Conservation (phyloP, 257 asterid species). For the Henckelia pumila region DNA sequence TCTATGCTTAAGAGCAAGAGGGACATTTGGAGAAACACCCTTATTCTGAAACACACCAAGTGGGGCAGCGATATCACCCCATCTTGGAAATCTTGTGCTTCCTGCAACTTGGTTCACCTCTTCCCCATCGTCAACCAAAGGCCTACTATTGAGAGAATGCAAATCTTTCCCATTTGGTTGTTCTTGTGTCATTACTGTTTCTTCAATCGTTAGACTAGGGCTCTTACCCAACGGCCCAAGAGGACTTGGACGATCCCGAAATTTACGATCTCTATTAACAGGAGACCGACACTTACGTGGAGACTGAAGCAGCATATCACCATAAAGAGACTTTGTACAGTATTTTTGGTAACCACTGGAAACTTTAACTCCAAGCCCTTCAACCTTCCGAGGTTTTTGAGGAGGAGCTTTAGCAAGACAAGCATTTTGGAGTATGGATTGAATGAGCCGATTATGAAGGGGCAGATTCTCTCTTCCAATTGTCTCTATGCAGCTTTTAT, state of each 20-base stretch:
- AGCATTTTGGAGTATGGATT: conserved; percentile 61
- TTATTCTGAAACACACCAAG: conserved; percentile 52
- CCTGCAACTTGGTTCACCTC: conserved; percentile 81
- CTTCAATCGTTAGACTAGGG: conserved; percentile 55
- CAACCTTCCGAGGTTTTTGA: conserved; percentile 40
- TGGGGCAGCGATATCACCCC: conserved; percentile 76
- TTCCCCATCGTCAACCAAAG: conserved; percentile 77
- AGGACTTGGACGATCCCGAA: conserved; percentile 78
- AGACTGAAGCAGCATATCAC: conserved; percentile 61
- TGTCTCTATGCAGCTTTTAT: conserved; percentile 47
- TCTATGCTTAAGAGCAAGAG: conserved; percentile 23
- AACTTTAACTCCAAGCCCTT: conserved; percentile 40
- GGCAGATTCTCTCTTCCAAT: conserved; percentile 70
- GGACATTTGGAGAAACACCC: conserved; percentile 36
- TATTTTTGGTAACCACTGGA: conserved; percentile 52
- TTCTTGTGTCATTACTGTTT: conserved; percentile 55
- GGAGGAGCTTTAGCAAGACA: conserved; percentile 56
- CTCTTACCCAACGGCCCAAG: conserved; percentile 82
- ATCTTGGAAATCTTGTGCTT: conserved; percentile 19
- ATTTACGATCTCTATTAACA: conserved; percentile 54
- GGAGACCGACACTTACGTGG: conserved; percentile 68
- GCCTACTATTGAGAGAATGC: conserved; percentile 71
- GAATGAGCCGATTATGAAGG: conserved; percentile 71
- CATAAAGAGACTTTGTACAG: conserved; percentile 51
- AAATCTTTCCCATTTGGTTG: conserved; percentile 73